These are phyloP conservation scores for Picea sitchensis DNA, from an alignment of 75 land plant species.

Conservation along the genomic window DNA sequence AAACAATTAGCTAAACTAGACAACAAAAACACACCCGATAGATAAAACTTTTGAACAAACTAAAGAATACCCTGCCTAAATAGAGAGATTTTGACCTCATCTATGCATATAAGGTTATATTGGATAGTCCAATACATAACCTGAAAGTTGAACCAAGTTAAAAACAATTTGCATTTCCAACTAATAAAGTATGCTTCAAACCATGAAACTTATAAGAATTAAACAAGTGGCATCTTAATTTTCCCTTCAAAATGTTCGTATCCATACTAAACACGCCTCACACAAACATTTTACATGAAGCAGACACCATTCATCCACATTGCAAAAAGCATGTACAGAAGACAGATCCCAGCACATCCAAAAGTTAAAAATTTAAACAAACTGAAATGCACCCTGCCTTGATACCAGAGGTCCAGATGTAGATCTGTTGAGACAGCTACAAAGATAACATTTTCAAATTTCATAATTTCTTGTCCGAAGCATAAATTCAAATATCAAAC, in stretches of 20 bases:
- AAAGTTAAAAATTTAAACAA: background rate
- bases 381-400: background rate
- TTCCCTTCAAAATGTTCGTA: background rate
- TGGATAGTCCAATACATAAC: too few species aligned
- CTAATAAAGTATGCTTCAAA: too few species aligned
- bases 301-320: constrained; percentile 1
- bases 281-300: background rate
- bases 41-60: background rate
- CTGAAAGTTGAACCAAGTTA: too few species aligned
- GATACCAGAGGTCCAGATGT: too few species aligned
- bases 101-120: too few species aligned
- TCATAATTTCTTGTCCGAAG: background rate
- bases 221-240: background rate
- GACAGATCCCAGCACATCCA: constrained; percentile 5
- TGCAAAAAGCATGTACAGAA: background rate
- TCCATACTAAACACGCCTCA: background rate
- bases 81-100: too few species aligned
- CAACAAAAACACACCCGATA: background rate
- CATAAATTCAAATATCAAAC: background rate
- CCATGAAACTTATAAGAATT: background rate
- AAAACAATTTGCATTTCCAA: too few species aligned
- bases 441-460: background rate
- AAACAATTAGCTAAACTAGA: background rate
- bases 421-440: background rate
- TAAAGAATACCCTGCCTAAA: background rate